These are phyloP conservation scores for Lavandula angustifolia DNA, from an alignment of 257 asterid species.

Conservation along the genomic window DNA sequence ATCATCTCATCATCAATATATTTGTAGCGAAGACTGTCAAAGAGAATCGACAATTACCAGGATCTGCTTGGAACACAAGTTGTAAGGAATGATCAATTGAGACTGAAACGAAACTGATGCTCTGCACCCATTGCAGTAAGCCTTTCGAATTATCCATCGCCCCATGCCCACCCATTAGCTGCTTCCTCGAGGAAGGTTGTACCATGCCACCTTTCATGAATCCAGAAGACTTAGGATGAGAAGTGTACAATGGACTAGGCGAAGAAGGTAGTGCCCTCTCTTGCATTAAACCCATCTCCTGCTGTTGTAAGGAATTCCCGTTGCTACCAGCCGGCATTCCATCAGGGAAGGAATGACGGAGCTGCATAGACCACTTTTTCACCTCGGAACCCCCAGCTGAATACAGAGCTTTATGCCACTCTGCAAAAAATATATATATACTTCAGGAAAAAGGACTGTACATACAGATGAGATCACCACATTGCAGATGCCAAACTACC, in stretches of 20 bases:
- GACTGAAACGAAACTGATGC: constrained; percentile 87
- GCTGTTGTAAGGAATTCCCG: constrained; percentile 83
- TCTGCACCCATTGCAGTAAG: constrained; percentile 92
- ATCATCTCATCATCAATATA: constrained; percentile 11
- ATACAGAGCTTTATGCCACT: constrained; percentile 98
- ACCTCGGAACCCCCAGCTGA: constrained; percentile 94
- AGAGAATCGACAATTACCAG: constrained; percentile 50
- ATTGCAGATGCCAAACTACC: not conserved
- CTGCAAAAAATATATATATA: constrained; percentile 42
- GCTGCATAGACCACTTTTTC: constrained; percentile 97
- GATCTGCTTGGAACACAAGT: constrained; percentile 79
- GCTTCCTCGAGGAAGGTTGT: constrained; percentile 86
- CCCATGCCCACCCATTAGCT: constrained; percentile 71
- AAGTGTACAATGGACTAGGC: constrained; percentile 62
- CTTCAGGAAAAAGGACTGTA: not conserved
- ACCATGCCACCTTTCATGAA: constrained; percentile 82
- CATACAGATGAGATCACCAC: not conserved
- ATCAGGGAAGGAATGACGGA: constrained; percentile 83
- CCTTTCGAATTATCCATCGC: constrained; percentile 80
- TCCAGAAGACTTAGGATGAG: constrained; percentile 75
- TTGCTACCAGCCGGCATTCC: constrained; percentile 83
- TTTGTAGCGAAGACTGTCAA: constrained; percentile 3
- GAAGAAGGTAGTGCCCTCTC: constrained; percentile 74
- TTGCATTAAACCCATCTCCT: constrained; percentile 79
- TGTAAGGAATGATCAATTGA: constrained; percentile 92